Evolutionary conservation across 2,329 filamentous ascomycete genomes (phyloP).

Genomic region (Fusarium liriodendri): DNA sequence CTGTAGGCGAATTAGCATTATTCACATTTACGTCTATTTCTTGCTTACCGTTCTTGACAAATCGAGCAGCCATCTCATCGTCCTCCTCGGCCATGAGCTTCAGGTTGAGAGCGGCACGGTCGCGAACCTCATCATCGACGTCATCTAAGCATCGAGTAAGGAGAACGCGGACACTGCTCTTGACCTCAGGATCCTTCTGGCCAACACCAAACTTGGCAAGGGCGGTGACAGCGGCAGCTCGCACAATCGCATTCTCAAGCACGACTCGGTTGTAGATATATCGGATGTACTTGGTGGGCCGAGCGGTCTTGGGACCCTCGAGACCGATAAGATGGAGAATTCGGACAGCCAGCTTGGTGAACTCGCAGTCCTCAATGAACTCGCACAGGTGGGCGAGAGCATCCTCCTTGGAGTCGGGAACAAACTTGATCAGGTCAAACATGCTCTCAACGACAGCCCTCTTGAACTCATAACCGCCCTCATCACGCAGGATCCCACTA

Average conservation of each 20-base stretch:
- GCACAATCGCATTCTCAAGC: conserved; percentile 94
- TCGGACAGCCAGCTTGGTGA: conserved; percentile 95
- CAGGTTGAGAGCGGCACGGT: conserved; percentile 92
- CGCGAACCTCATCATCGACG: conserved; percentile 96
- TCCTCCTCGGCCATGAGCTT: conserved; percentile 93
- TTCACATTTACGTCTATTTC: background rate
- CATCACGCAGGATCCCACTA: conserved; percentile 94
- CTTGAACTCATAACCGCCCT: conserved; percentile 99
- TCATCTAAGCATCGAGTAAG: conserved; percentile 95
- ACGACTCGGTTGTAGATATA: conserved; percentile 99
- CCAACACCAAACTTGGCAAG: conserved; percentile 97
- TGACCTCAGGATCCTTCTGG: conserved; percentile 95
- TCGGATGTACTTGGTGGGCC: conserved; percentile 98
- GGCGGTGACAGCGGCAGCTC: conserved; percentile 94
- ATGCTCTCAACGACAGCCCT: conserved; percentile 97
- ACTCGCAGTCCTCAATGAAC: conserved; percentile 99
- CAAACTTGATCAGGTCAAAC: conserved; percentile 99
- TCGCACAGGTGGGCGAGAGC: conserved; percentile 96
- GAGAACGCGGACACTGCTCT: conserved; percentile 92
- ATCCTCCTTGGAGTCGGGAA: conserved; percentile 84
- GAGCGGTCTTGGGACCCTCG: conserved; percentile 93
- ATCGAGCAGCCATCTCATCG: conserved; percentile 84
- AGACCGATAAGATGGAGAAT: conserved; percentile 94
- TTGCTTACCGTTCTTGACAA: conserved; percentile 87
- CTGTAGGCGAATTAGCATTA: conserved; percentile 57